Conservation (phyloP, 106 monocot species). For the Xerophyta viscosa region DNA sequence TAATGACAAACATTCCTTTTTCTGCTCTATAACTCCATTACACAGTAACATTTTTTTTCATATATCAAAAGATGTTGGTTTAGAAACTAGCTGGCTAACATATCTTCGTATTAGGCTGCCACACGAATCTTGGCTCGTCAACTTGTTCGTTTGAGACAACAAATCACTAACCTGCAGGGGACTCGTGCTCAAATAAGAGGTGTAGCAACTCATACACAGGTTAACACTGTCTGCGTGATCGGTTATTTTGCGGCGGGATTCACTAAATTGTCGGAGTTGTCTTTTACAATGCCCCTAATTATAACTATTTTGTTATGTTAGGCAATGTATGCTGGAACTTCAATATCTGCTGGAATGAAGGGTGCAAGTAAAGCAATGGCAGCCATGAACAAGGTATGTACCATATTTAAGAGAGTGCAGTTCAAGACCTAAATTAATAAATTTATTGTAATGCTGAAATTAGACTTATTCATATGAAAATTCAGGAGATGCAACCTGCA, state of each 20-base stretch:
- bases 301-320: too few relatives aligned
- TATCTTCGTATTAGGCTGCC: conserved; percentile 53
- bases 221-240: conserved; percentile 6
- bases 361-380: conserved; percentile 99
- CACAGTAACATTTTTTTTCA: too few relatives aligned
- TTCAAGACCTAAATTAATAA: too few relatives aligned
- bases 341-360: conserved; percentile 97
- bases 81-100: not conserved
- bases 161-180: conserved; percentile 95
- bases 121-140: conserved; percentile 93
- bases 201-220: conserved; percentile 96
- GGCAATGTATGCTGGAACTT: conserved; percentile 98
- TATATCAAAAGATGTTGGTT: too few relatives aligned
- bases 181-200: conserved; percentile 94
- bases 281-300: too few relatives aligned
- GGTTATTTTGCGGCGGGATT: not conserved
- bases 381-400: conserved; percentile 88
- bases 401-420: not conserved
- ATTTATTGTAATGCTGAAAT: too few relatives aligned
- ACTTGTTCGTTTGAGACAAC: conserved; percentile 86
- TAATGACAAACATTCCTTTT: not conserved
- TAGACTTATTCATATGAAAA: too few relatives aligned
- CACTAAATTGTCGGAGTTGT: not conserved
- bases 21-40: too few relatives aligned
- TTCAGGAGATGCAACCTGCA: conserved; percentile 93